Percentiles rank a stretch among this genome's conserved stretches.
These are phyloP conservation scores for Aureobasidium sp. DNA, from an alignment of 2,329 filamentous ascomycete genomes.

Conservation along the genomic window DNA sequence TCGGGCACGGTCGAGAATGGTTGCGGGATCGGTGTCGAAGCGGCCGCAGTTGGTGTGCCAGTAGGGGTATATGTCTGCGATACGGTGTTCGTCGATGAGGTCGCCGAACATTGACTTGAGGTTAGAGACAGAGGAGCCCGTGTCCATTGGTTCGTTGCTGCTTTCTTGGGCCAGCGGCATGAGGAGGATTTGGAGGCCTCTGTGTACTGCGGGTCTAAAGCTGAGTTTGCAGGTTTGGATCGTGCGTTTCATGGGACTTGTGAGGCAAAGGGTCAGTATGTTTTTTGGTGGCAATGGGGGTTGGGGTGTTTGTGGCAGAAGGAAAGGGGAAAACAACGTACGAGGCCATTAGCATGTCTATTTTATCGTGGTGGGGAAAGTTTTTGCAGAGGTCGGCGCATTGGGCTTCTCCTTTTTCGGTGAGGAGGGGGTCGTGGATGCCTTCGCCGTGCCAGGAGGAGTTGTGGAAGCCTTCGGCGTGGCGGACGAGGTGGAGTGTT, in stretches of 20 bases:
- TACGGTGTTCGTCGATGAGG: slow-evolving; percentile 55
- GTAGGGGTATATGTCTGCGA: slow-evolving; percentile 38
- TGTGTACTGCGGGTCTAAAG: slow-evolving; percentile 54
- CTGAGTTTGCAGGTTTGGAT: slow-evolving; percentile 67
- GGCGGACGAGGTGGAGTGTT: slow-evolving; percentile 62
- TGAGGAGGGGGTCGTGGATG: slow-evolving; percentile 72
- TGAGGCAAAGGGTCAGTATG: too few species aligned
- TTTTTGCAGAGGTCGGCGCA: slow-evolving; percentile 54
- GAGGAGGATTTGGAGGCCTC: slow-evolving; percentile 51
- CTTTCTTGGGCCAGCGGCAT: slow-evolving; percentile 76
- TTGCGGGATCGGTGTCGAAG: slow-evolving; percentile 41
- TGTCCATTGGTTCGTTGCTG: slow-evolving; percentile 66
- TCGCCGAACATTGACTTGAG: slow-evolving; percentile 57
- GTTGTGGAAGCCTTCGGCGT: slow-evolving; percentile 74
- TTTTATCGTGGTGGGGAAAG: slow-evolving; percentile 59
- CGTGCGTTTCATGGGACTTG: slow-evolving; percentile 65
- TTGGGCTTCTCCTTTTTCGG: slow-evolving; percentile 65
- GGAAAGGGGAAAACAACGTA: too few species aligned
- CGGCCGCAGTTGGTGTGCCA: slow-evolving; percentile 63
- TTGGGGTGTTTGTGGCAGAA: too few species aligned
- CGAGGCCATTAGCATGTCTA: slow-evolving; percentile 69
- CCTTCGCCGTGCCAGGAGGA: slow-evolving; percentile 60
- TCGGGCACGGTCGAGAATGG: slow-evolving; percentile 55
- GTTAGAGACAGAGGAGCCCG: slow-evolving; percentile 51
- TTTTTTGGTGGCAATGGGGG: too few species aligned